Evolutionary conservation across 2,329 filamentous ascomycete genomes (phyloP), one percentile per base, ranked within the genome.

Genomic region (Neoarthrinium moseri): DNA sequence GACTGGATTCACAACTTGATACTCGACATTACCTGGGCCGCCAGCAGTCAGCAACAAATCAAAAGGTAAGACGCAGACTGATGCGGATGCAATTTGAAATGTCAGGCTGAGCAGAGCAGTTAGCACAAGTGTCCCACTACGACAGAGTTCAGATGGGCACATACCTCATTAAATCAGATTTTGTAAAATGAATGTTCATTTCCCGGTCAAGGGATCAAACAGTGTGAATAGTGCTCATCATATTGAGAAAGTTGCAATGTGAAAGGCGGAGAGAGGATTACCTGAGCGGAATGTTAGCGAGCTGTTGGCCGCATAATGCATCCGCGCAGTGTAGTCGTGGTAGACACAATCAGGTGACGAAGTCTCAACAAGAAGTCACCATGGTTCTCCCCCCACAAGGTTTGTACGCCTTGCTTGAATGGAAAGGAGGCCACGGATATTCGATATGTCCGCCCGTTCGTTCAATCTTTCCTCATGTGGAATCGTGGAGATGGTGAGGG

Each of bases 381-480:
- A 58, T 54, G 50, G 57, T 56, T 63, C 69, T 66, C 60, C 67
- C 68, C 73, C 73, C 78, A 74, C 77, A 74, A 73, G 74, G 75
- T 69, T 79, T 83, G 78, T 83, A 82, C 77, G 74, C 72, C 78
- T 74, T 69, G 78, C 67, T 78, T 75, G 76, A 66, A 60, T 64
- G 65, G 68, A 68, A n/a, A 61, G 70, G 65, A 61, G 64, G 69
- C 60, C 59, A 65, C 63, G 68, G 60, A 62, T 73, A 72, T 76
- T 80, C 77, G 68, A 71, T 81, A 80, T 83, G 80, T 82, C 80
- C 80, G 80, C 80, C 80, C 80, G 80, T 83, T 83, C 80, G 80
- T 83, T 81, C 79, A 83, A 81, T 67, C 68, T 69, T 77, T 83
- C 80, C 71, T 83, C 80, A 83, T 76, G 61, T 59, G 51, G 34